Evolutionary conservation across 139 green algal species (phyloP).

Genomic region (Ostreobium quekettii): DNA sequence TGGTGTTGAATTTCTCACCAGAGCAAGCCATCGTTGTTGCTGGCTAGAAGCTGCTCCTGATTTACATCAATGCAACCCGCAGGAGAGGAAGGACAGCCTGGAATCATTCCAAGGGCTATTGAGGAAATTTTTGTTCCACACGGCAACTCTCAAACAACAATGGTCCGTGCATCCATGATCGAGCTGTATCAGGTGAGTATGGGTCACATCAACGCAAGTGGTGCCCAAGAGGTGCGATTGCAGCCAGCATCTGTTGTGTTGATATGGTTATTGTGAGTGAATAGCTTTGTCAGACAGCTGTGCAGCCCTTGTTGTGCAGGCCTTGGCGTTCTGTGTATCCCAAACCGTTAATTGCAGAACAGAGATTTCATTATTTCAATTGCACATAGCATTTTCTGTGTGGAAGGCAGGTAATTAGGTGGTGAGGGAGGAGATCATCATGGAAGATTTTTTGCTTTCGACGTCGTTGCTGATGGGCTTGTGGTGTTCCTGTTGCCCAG

Average conservation of each 20-base stretch:
- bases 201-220: background rate
- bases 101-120: constrained; percentile 4
- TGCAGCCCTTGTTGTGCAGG: too few species aligned
- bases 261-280: too few species aligned
- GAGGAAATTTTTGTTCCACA: constrained; percentile 6
- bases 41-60: too few species aligned
- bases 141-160: constrained; percentile 12
- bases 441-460: constrained; percentile 1
- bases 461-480: background rate
- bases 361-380: too few species aligned
- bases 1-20: too few species aligned
- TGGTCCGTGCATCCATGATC: constrained; percentile 82
- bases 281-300: too few species aligned
- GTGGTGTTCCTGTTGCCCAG: background rate
- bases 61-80: constrained; percentile 71
- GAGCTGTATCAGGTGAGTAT: constrained; percentile 83
- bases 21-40: constrained; percentile 65
- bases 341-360: too few species aligned
- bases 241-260: too few species aligned
- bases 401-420: background rate
- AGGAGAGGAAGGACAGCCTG: background rate
- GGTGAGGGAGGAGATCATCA: background rate
- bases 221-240: background rate
- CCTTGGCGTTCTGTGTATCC: too few species aligned
- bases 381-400: too few species aligned